Base-by-base conservation (phyloP, 179 eudicot species). In the Pouteria campechiana region DNA sequence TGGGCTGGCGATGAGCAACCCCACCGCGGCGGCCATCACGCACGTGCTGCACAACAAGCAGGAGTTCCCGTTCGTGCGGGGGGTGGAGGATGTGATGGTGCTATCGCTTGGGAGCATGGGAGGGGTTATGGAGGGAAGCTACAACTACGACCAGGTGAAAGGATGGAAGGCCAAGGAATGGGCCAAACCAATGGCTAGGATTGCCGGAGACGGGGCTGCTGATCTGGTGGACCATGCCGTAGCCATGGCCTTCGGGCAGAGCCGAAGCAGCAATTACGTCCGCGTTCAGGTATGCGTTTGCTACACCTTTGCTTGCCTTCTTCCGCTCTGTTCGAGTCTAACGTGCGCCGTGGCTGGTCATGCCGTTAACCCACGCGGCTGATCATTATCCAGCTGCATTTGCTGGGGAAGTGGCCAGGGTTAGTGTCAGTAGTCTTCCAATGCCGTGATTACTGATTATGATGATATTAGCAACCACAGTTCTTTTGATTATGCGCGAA, bases 21-120 rank as follows among this genome's bases (percentile, higher is more conserved):
- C 97, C 15, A 67, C 94, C 14, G 83, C 88, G 14, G 94, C 92
- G 33, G 97, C 97, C 2, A 84, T 88, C 2, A 88, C 97, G 15
- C 97, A 88, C 67, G 97, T 88, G 61, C 60, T 88, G 25, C 97
- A 88, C 27, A 88, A 88, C 61, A 88, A 80, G 50, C 84, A 83
- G 65, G 97, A 88, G 60, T 88, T 88, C 13, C 97, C 97, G 21
- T 75, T 75, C 46, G 97, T 88, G 43, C 48, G 97, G 7, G 97
- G 94, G 2, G 94, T 88, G 30, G 94, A 88, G 79, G 97, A 88
- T 14, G 58, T 88, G 28, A 19, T 88, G 68, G 92, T 88, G 3
- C 90, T 88, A 61, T 88, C 97, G 0, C 44, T 88, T 0, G 97
- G 97, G 2, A 79, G 82, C 11, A n/a, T n/a, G n/a, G 92, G 92